A percentile compares a stretch with the other conserved stretches of the same genome.
Evolutionary conservation across 179 eudicot genomes (phyloP).

Genomic region (Silene noctiflora): DNA sequence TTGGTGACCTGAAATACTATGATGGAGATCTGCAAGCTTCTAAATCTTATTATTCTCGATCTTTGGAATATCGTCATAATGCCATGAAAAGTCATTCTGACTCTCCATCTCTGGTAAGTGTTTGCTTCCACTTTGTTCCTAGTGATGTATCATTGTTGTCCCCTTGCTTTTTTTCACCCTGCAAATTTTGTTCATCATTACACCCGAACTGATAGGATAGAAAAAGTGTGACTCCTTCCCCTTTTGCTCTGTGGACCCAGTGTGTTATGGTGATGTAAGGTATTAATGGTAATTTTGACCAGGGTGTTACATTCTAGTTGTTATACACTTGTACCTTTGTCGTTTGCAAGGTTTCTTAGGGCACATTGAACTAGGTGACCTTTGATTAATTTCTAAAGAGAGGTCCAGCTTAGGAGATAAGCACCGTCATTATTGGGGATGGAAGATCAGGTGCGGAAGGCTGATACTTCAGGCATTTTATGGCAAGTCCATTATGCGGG

Average conservation of each 20-base stretch:
- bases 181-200: neutral
- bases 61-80: conserved; percentile 46
- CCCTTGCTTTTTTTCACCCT: neutral
- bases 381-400: neutral
- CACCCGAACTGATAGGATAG: neutral
- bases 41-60: conserved; percentile 59
- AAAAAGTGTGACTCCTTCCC: neutral
- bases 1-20: conserved; percentile 90
- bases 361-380: too few relatives aligned
- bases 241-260: neutral
- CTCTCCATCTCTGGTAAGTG: conserved; percentile 69
- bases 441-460: too few relatives aligned
- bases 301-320: too few relatives aligned
- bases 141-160: neutral
- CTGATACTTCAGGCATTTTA: neutral
- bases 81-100: conserved; percentile 50
- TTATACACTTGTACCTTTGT: too few relatives aligned
- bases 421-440: neutral
- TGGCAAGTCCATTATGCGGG: neutral
- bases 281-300: neutral
- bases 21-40: conserved; percentile 79
- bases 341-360: too few relatives aligned
- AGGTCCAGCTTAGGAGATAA: neutral
- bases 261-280: neutral
- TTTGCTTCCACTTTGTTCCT: neutral